A percentile compares a stretch with the other conserved stretches of the same genome.
These are phyloP conservation scores for Scolecobasidium constrictum DNA, from an alignment of 2,329 filamentous ascomycete genomes.

Conservation along the genomic window DNA sequence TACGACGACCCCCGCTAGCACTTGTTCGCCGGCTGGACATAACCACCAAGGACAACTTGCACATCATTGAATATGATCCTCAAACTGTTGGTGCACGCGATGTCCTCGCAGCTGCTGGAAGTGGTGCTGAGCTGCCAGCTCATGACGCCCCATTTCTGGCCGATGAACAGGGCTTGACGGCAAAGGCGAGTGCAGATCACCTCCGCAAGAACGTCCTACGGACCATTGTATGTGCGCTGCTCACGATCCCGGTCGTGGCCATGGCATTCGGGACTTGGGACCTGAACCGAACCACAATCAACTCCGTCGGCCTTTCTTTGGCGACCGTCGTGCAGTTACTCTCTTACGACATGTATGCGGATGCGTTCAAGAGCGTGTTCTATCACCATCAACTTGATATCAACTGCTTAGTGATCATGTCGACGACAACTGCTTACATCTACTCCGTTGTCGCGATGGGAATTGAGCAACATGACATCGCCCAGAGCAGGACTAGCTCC, in stretches of 20 bases:
- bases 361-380: too few relatives aligned
- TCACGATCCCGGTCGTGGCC: constrained; percentile 3
- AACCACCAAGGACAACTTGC: neutral
- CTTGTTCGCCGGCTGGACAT: neutral
- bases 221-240: neutral
- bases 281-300: constrained; percentile 1
- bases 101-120: neutral
- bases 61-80: constrained; percentile 1
- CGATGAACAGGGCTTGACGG: neutral
- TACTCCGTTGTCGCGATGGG: too few relatives aligned
- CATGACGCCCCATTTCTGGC: neutral
- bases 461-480: too few relatives aligned
- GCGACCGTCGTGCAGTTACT: too few relatives aligned
- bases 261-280: neutral
- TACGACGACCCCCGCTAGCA: too few relatives aligned
- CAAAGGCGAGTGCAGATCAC: neutral
- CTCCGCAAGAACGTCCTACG: neutral
- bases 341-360: too few relatives aligned
- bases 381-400: too few relatives aligned
- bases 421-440: too few relatives aligned
- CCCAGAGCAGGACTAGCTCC: too few relatives aligned
- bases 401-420: too few relatives aligned
- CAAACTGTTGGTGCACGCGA: neutral
- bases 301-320: too few relatives aligned
- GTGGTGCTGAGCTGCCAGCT: neutral